Evolutionary conservation across 2,329 filamentous ascomycete species (phyloP).

Genomic region (Penicillium griseofulvum): DNA sequence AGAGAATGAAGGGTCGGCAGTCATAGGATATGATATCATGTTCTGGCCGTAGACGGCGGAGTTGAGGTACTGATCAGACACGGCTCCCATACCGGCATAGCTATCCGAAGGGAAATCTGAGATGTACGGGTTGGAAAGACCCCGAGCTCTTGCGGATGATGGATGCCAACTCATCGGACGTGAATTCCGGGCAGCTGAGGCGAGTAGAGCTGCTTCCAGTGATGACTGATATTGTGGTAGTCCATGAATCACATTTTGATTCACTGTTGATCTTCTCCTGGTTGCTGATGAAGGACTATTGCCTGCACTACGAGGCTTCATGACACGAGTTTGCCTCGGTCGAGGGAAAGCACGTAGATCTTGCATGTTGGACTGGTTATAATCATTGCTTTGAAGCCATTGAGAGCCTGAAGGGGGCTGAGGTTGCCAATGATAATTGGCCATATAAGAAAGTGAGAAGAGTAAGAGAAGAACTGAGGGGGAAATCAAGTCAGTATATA

Average conservation of each 20-base stretch:
- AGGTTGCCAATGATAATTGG: slow-evolving; percentile 29
- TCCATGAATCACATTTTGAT: slow-evolving; percentile 47
- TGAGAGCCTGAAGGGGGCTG: slow-evolving; percentile 28
- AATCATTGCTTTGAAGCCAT: slow-evolving; percentile 26
- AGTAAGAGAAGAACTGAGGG: slow-evolving; percentile 2
- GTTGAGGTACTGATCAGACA: slow-evolving; percentile 20
- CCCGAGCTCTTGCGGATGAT: slow-evolving; percentile 47
- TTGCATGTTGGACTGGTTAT: slow-evolving; percentile 25
- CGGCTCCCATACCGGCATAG: slow-evolving; percentile 17
- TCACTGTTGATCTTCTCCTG: slow-evolving; percentile 56
- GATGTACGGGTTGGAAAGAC: slow-evolving; percentile 24
- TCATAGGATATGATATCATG: slow-evolving; percentile 25
- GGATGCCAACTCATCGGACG: slow-evolving; percentile 77
- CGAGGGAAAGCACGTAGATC: slow-evolving; percentile 51
- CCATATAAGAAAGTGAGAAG: slow-evolving; percentile 27
- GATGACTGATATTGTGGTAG: slow-evolving; percentile 41
- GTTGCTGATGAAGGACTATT: slow-evolving; percentile 60
- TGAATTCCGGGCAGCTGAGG: slow-evolving; percentile 39
- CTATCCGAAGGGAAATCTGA: slow-evolving; percentile 20
- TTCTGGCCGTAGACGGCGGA: slow-evolving; percentile 16
- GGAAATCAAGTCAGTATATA: slow-evolving; percentile 12
- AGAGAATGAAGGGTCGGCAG: slow-evolving; percentile 20
- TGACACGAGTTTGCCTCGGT: slow-evolving; percentile 55
- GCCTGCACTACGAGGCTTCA: slow-evolving; percentile 65
- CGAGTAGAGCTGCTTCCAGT: slow-evolving; percentile 45